Percentiles rank a stretch among this genome's conserved stretches.
Conservation (phyloP, 2,329 filamentous ascomycete species). For the Alternaria sp. region DNA sequence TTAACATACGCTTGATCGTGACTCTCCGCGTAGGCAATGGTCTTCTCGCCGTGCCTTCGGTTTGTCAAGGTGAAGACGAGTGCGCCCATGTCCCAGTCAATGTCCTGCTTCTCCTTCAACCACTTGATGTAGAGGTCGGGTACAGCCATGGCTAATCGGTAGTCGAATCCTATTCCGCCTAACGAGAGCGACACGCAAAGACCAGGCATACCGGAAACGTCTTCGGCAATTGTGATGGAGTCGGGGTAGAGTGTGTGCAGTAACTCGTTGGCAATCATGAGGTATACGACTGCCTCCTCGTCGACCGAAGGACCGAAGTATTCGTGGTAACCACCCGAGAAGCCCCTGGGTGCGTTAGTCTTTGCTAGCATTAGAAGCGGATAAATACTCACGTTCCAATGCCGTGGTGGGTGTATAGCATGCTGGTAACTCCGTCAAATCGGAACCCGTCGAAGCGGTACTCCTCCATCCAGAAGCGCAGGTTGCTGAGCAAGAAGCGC, state of each 20-base stretch:
- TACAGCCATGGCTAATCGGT: conserved; percentile 95
- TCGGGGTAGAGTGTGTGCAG: conserved; percentile 88
- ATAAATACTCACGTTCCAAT: conserved; percentile 81
- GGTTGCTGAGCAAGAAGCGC: conserved; percentile 92
- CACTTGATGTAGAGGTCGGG: conserved; percentile 99
- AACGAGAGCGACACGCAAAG: conserved; percentile 84
- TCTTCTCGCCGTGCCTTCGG: conserved; percentile 93
- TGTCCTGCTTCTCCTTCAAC: conserved; percentile 88
- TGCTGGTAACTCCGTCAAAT: conserved; percentile 97
- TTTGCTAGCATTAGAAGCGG: neutral
- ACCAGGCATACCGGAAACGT: conserved; percentile 98
- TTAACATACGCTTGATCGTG: conserved; percentile 93
- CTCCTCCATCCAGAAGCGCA: conserved; percentile 99
- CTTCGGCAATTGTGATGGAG: conserved; percentile 90
- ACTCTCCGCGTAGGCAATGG: conserved; percentile 95
- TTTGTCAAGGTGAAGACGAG: conserved; percentile 91
- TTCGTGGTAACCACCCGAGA: conserved; percentile 97
- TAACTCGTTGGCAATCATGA: conserved; percentile 97
- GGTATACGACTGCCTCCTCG: conserved; percentile 90
- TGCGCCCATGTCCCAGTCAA: conserved; percentile 87
- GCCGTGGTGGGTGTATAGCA: conserved; percentile 95
- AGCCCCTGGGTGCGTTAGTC: conserved; percentile 67
- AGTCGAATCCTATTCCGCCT: conserved; percentile 95
- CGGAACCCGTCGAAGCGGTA: conserved; percentile 96
- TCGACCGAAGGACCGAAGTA: conserved; percentile 92